Evolutionary conservation across 192 early-diverging fungal species (phyloP).

Genomic region (Diversispora eburnea): DNA sequence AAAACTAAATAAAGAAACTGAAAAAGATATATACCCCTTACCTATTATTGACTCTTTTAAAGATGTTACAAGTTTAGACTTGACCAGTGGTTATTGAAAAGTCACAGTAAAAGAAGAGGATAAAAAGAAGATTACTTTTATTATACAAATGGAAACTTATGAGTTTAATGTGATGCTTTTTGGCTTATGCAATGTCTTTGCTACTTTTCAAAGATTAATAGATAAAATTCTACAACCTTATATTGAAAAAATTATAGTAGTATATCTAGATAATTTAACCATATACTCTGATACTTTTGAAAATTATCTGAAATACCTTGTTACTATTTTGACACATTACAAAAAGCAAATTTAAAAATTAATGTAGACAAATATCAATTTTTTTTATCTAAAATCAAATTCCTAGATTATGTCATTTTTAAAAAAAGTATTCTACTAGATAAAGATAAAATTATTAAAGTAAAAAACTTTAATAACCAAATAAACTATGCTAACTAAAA

Average conservation of each 20-base stretch:
- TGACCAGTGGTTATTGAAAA: conserved; percentile 32
- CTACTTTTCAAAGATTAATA: conserved; percentile 41
- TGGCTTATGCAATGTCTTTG: conserved; percentile 41
- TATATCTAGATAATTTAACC: neutral
- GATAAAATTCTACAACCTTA: conserved; percentile 8
- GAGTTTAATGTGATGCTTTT: conserved; percentile 45
- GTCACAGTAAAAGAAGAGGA: conserved; percentile 23
- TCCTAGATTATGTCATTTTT: neutral
- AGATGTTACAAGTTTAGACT: conserved; percentile 41
- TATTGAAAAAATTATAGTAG: neutral
- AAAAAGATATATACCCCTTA: conserved; percentile 40
- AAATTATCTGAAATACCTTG: too few relatives aligned
- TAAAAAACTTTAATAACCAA: too few relatives aligned
- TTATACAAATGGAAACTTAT: conserved; percentile 31
- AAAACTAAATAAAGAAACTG: conserved; percentile 42
- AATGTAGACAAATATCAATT: neutral
- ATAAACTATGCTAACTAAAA: too few relatives aligned
- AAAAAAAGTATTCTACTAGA: neutral
- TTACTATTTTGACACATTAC: neutral
- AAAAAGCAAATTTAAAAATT: too few relatives aligned
- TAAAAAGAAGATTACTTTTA: conserved; percentile 33
- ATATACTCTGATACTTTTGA: neutral
- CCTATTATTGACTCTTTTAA: conserved; percentile 29
- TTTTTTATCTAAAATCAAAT: neutral
- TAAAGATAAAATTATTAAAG: neutral